These are phyloP conservation scores for Fusarium citri DNA, from an alignment of 2,329 filamentous ascomycete species.

Conservation along the genomic window DNA sequence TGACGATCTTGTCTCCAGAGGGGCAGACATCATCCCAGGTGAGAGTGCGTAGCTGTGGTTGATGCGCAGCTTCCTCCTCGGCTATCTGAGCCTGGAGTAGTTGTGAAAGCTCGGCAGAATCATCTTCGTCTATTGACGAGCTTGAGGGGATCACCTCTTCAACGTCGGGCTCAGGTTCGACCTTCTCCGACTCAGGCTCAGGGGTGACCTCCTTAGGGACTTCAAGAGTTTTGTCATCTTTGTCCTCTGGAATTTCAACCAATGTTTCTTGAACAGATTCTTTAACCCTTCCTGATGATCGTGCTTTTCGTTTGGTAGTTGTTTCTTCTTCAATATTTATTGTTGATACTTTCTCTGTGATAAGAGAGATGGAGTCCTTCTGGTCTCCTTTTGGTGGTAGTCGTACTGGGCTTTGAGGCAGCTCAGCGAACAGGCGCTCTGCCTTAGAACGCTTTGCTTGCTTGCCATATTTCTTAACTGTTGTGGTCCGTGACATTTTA, in stretches of 20 bases:
- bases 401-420: slow-evolving; percentile 63
- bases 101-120: slow-evolving; percentile 5
- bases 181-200: background rate
- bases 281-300: slow-evolving; percentile 19
- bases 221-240: slow-evolving; percentile 5
- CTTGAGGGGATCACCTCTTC: slow-evolving; percentile 9
- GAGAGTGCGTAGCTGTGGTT: slow-evolving; percentile 56
- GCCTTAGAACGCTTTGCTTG: slow-evolving; percentile 59
- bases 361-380: slow-evolving; percentile 47
- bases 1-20: slow-evolving; percentile 64
- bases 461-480: slow-evolving; percentile 64
- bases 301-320: slow-evolving; percentile 25
- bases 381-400: slow-evolving; percentile 29
- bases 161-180: background rate
- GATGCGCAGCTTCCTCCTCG: slow-evolving; percentile 39
- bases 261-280: slow-evolving; percentile 17
- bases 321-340: slow-evolving; percentile 46
- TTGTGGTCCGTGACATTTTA: slow-evolving; percentile 59
- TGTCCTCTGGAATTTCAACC: slow-evolving; percentile 12
- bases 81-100: slow-evolving; percentile 19
- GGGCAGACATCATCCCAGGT: slow-evolving; percentile 70
- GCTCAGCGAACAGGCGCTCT: slow-evolving; percentile 62
- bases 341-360: slow-evolving; percentile 52
- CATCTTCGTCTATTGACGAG: background rate
- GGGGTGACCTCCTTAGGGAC: background rate